Percentiles rank a stretch among this genome's conserved stretches.
Evolutionary conservation across 257 asterid genomes (phyloP).

Genomic region (Solanum sparsipilum): DNA sequence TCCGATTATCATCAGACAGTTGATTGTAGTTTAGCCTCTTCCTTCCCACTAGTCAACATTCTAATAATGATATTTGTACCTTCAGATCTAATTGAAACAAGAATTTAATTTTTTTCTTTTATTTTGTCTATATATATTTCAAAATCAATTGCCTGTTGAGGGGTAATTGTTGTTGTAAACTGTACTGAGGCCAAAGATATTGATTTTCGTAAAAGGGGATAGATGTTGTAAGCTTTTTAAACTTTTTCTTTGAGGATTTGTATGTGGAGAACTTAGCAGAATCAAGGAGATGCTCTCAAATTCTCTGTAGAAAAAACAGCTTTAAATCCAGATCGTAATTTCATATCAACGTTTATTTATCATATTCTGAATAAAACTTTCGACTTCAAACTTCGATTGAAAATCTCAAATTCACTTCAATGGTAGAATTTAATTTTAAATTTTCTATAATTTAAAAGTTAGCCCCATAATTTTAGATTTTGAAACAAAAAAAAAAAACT

Average conservation of each 20-base stretch:
- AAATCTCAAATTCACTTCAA: not conserved
- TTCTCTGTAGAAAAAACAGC: too few relatives aligned
- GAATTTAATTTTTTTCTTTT: slow-evolving; percentile 3
- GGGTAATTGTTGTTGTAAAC: not conserved
- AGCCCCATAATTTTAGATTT: not conserved
- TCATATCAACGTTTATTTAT: not conserved
- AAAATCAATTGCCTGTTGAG: not conserved
- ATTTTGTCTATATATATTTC: not conserved
- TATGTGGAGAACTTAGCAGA: not conserved
- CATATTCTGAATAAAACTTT: not conserved
- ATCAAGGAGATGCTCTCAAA: not conserved
- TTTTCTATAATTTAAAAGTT: not conserved
- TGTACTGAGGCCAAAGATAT: not conserved
- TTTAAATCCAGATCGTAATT: not conserved
- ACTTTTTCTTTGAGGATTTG: not conserved
- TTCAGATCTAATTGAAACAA: slow-evolving; percentile 30
- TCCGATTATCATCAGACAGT: too few relatives aligned
- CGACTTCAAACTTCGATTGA: too few relatives aligned
- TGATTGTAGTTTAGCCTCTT: not conserved
- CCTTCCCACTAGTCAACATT: not conserved
- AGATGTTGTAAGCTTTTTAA: too few relatives aligned
- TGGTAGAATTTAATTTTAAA: not conserved
- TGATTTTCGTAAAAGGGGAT: slow-evolving; percentile 21
- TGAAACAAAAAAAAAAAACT: not conserved
- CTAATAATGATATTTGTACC: slow-evolving; percentile 26